A percentile compares a stretch with the other conserved stretches of the same genome.
Conservation (phyloP, 805 yeast genomes). For the Metschnikowia gelsemii region DNA sequence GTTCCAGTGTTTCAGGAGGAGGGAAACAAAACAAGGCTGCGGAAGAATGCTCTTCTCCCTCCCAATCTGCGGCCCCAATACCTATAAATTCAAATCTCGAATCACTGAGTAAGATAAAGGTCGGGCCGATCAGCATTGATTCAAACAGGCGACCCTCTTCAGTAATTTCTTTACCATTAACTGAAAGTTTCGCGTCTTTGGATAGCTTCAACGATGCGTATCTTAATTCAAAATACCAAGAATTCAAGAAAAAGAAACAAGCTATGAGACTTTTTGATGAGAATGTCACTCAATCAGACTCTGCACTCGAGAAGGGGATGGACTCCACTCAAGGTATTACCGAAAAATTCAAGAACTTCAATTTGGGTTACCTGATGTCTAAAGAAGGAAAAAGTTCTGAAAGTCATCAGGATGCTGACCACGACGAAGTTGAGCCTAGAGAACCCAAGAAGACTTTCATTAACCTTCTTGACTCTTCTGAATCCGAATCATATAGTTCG, state of each 20-base stretch:
- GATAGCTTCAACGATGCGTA: slow-evolving; percentile 66
- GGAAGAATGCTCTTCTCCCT: slow-evolving; percentile 3
- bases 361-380: slow-evolving; percentile 40
- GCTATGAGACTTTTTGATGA: slow-evolving; percentile 8
- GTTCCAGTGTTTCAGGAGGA: slow-evolving; percentile 9
- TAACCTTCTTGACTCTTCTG: slow-evolving; percentile 15
- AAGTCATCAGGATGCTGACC: slow-evolving; percentile 10
- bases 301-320: slow-evolving; percentile 4
- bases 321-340: slow-evolving; percentile 6
- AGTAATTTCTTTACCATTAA: slow-evolving; percentile 63
- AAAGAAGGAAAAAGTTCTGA: slow-evolving; percentile 3
- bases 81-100: slow-evolving; percentile 4
- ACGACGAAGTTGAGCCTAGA: slow-evolving; percentile 26
- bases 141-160: slow-evolving; percentile 53
- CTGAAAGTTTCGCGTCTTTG: slow-evolving; percentile 75
- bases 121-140: slow-evolving; percentile 36
- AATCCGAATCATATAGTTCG: slow-evolving; percentile 16
- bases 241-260: slow-evolving; percentile 24
- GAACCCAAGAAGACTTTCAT: slow-evolving; percentile 5
- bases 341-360: slow-evolving; percentile 37
- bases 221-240: slow-evolving; percentile 40
- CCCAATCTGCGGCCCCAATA: neutral
- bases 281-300: slow-evolving; percentile 12
- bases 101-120: slow-evolving; percentile 24
- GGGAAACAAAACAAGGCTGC: slow-evolving; percentile 6